Conservation (phyloP, 2,329 filamentous ascomycete genomes). For the Samsoniella hepiali region DNA sequence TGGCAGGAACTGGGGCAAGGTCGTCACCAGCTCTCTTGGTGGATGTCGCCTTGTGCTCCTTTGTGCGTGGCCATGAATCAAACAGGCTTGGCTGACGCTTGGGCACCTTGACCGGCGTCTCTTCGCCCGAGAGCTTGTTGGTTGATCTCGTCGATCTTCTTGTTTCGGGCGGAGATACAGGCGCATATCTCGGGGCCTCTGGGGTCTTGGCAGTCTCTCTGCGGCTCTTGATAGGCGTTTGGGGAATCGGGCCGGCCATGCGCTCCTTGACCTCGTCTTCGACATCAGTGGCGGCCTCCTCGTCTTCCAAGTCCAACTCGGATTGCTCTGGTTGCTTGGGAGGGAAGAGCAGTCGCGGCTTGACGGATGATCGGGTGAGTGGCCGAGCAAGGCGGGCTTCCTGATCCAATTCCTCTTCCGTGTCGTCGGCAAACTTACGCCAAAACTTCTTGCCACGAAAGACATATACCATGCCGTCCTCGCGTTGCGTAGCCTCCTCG, state of each 20-base stretch:
- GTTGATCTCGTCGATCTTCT: conserved; percentile 56
- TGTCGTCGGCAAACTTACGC: conserved; percentile 58
- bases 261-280: conserved; percentile 45
- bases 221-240: conserved; percentile 39
- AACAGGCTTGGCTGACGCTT: conserved; percentile 54
- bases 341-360: conserved; percentile 70
- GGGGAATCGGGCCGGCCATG: conserved; percentile 26
- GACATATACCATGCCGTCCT: conserved; percentile 71
- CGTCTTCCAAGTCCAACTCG: conserved; percentile 48
- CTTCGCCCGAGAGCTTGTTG: conserved; percentile 45
- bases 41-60: conserved; percentile 47
- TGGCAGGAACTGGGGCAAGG: conserved; percentile 31
- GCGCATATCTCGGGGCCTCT: conserved; percentile 52
- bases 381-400: conserved; percentile 39
- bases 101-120: conserved; percentile 40
- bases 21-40: conserved; percentile 41
- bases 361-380: conserved; percentile 65
- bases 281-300: conserved; percentile 58
- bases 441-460: conserved; percentile 81
- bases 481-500: conserved; percentile 60
- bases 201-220: conserved; percentile 43
- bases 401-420: conserved; percentile 35
- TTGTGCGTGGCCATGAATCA: conserved; percentile 65
- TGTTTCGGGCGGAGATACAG: conserved; percentile 61
- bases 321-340: conserved; percentile 45